phyloP scores from a whole-genome alignment of 2,329 filamentous ascomycete species.

The Beauveria rudraprayagi region DNA sequence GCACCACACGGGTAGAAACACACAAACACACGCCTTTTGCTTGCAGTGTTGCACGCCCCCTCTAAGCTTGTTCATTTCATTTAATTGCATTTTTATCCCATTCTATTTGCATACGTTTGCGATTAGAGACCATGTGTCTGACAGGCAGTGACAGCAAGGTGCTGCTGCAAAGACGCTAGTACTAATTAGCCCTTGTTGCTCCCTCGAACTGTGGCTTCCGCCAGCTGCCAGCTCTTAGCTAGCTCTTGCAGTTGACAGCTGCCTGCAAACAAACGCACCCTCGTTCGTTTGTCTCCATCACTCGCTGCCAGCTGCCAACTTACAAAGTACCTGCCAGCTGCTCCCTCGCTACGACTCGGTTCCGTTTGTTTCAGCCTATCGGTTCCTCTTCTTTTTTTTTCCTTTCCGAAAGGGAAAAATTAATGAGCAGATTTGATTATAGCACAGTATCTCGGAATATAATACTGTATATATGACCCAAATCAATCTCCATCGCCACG shows the following conservation, averaged over 20 bases:
- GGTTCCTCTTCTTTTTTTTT: not conserved
- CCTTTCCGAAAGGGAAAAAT: not conserved
- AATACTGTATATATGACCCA: not conserved
- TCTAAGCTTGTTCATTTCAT: not conserved
- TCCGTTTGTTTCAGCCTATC: not conserved
- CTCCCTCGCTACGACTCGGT: constrained; percentile 1
- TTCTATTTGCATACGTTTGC: not conserved
- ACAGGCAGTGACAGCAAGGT: not conserved
- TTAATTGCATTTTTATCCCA: not conserved
- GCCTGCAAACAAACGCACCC: constrained; percentile 1
- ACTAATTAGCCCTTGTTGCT: not conserved
- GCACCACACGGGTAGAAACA: not conserved
- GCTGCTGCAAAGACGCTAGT: not conserved
- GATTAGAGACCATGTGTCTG: not conserved
- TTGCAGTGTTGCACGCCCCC: constrained; percentile 1
- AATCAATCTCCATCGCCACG: not conserved
- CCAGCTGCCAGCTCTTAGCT: not conserved
- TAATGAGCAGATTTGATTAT: too few relatives aligned
- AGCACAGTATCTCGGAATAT: not conserved
- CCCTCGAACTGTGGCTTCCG: not conserved
- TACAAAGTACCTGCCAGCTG: not conserved
- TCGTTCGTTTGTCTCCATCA: not conserved
- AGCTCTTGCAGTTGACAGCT: not conserved
- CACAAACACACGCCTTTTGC: constrained; percentile 4
- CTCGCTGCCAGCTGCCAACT: constrained; percentile 1